Percentiles rank a stretch among this genome's conserved stretches.
phyloP scores from a whole-genome alignment of 1,139 yeast species.

The Suhomyces bolitotheri region DNA sequence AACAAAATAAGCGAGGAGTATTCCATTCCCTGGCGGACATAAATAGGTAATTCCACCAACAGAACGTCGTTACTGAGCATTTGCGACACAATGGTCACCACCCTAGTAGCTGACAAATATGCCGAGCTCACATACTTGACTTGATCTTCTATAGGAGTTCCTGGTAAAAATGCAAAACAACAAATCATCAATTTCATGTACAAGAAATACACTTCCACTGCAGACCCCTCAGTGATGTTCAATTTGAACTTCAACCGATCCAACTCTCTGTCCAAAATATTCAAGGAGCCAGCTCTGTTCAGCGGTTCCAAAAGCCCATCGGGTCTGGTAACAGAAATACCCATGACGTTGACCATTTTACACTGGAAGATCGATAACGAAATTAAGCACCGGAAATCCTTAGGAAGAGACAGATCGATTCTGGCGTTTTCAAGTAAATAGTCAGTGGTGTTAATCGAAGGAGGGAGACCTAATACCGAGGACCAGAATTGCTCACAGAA shows the following conservation, averaged over 20 bases:
- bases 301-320: constrained; percentile 88
- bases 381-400: constrained; percentile 69
- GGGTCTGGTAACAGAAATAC: constrained; percentile 81
- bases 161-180: constrained; percentile 89
- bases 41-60: constrained; percentile 82
- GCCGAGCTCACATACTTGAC: constrained; percentile 82
- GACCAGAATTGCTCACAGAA: constrained; percentile 92
- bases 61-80: constrained; percentile 60
- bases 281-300: constrained; percentile 76
- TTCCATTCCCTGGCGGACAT: constrained; percentile 80
- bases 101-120: constrained; percentile 76
- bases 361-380: constrained; percentile 81
- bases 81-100: constrained; percentile 75
- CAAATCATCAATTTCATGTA: constrained; percentile 82
- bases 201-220: constrained; percentile 75
- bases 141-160: constrained; percentile 86
- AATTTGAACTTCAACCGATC: constrained; percentile 67
- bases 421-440: constrained; percentile 79
- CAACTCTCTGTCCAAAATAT: constrained; percentile 74
- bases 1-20: constrained; percentile 79
- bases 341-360: constrained; percentile 82
- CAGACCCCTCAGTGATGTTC: constrained; percentile 59
- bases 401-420: constrained; percentile 65
- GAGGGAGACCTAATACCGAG: constrained; percentile 83
- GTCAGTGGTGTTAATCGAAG: constrained; percentile 77